Percentiles rank a stretch among this genome's conserved stretches.
These are phyloP conservation scores for Coccomyxa sp. DNA, from an alignment of 139 green algal genomes.

Conservation along the genomic window DNA sequence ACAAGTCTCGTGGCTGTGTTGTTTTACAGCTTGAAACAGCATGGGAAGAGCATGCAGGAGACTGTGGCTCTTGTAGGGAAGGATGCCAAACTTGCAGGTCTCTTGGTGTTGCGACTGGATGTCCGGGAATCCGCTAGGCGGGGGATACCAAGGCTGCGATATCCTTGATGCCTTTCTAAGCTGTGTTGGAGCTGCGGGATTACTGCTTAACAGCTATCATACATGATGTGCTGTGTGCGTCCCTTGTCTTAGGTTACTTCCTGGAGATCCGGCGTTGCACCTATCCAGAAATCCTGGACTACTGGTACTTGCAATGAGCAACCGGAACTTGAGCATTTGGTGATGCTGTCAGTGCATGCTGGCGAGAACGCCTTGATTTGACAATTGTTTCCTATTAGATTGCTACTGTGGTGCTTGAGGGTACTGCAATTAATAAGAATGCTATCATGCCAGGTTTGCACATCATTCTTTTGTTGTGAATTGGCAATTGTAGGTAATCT, in stretches of 20 bases:
- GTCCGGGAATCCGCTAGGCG: not conserved
- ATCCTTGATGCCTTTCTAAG: not conserved
- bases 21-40: not conserved
- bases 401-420: too few species aligned
- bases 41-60: not conserved
- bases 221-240: not conserved
- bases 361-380: too few species aligned
- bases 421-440: too few species aligned
- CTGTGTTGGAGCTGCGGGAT: too few species aligned
- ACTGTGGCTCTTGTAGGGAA: not conserved
- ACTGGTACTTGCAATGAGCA: not conserved
- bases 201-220: not conserved
- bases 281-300: not conserved
- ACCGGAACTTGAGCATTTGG: not conserved
- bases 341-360: not conserved
- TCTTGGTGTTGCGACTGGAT: not conserved
- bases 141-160: not conserved
- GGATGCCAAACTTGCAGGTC: not conserved
- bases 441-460: too few species aligned
- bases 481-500: too few species aligned
- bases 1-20: not conserved
- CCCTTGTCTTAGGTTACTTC: not conserved
- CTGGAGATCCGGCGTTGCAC: not conserved
- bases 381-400: too few species aligned
- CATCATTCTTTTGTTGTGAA: too few species aligned